phyloP scores from a whole-genome alignment of 2,329 filamentous ascomycete species.

The Claviceps sp. region DNA sequence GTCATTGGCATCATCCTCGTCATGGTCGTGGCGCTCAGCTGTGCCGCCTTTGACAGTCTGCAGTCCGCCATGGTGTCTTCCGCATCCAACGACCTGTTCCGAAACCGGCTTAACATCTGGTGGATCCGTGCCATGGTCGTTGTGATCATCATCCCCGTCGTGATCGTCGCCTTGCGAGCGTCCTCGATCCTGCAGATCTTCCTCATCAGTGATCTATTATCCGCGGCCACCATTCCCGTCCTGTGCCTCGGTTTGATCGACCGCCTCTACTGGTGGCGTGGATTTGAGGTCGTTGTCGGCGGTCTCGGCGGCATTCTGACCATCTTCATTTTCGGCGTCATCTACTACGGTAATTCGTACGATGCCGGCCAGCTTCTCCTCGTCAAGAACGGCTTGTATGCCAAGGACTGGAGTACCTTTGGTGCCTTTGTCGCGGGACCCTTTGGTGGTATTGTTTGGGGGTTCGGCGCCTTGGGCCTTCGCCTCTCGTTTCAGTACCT shows the following conservation, averaged over 20 bases:
- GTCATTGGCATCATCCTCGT: conserved; percentile 72
- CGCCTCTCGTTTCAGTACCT: conserved; percentile 47
- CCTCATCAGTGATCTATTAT: conserved; percentile 68
- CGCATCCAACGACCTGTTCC: conserved; percentile 72
- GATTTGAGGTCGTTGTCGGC: conserved; percentile 68
- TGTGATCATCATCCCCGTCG: conserved; percentile 57
- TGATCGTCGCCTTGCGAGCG: conserved; percentile 60
- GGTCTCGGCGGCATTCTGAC: conserved; percentile 65
- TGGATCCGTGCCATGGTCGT: conserved; percentile 57
- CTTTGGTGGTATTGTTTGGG: conserved; percentile 61
- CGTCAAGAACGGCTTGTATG: conserved; percentile 61
- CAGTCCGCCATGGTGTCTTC: conserved; percentile 80
- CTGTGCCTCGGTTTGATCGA: conserved; percentile 59
- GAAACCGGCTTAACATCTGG: conserved; percentile 67
- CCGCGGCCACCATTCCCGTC: conserved; percentile 61
- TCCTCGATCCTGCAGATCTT: conserved; percentile 71
- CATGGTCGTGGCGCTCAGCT: conserved; percentile 66
- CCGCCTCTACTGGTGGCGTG: conserved; percentile 62
- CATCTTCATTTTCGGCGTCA: conserved; percentile 68
- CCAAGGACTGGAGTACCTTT: conserved; percentile 68
- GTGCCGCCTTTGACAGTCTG: conserved; percentile 66
- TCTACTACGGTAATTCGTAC: conserved; percentile 59
- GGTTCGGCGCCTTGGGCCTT: conserved; percentile 45
- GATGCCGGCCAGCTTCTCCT: conserved; percentile 56
- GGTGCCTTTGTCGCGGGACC: conserved; percentile 73